Percentiles rank a stretch among this genome's conserved stretches.
phyloP scores from a whole-genome alignment of 129 eudicot genomes.

The Artemisia tridentata region DNA sequence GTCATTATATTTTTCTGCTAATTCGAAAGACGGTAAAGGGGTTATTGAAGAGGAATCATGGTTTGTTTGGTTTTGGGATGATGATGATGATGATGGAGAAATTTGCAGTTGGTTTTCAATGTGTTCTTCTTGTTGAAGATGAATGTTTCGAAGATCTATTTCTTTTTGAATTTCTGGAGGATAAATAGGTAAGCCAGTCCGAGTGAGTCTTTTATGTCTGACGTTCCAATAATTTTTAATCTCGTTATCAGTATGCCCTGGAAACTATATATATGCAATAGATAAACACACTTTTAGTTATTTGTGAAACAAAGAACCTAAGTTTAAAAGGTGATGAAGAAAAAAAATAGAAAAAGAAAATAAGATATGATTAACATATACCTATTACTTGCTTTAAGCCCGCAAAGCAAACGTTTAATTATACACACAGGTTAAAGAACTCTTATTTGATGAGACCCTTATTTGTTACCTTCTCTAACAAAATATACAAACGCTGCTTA shows the following conservation, averaged over 20 bases:
- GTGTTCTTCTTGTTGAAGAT: not conserved
- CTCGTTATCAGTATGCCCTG: slow-evolving; percentile 73
- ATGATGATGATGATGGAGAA: not conserved
- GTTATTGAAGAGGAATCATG: too few species aligned
- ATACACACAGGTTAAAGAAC: too few species aligned
- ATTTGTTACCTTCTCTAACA: too few species aligned
- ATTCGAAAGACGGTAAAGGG: too few species aligned
- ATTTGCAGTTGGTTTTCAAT: not conserved
- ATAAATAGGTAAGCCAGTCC: slow-evolving; percentile 55
- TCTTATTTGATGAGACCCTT: too few species aligned
- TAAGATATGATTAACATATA: too few species aligned
- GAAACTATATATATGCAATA: slow-evolving; percentile 32
- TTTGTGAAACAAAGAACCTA: not conserved
- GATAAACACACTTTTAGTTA: not conserved
- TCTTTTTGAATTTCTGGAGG: slow-evolving; percentile 32
- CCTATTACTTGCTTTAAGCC: too few species aligned
- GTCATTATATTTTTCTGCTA: too few species aligned
- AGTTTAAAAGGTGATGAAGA: not conserved
- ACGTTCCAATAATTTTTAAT: slow-evolving; percentile 72
- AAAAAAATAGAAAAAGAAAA: not conserved
- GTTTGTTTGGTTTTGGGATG: not conserved
- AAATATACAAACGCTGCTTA: too few species aligned
- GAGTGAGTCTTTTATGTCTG: slow-evolving; percentile 48
- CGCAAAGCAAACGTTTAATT: too few species aligned
- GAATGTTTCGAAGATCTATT: not conserved